Evolutionary conservation across 2,329 filamentous ascomycete genomes (phyloP), one percentile per base, ranked within the genome.

Genomic region (Fusarium albosuccineum): DNA sequence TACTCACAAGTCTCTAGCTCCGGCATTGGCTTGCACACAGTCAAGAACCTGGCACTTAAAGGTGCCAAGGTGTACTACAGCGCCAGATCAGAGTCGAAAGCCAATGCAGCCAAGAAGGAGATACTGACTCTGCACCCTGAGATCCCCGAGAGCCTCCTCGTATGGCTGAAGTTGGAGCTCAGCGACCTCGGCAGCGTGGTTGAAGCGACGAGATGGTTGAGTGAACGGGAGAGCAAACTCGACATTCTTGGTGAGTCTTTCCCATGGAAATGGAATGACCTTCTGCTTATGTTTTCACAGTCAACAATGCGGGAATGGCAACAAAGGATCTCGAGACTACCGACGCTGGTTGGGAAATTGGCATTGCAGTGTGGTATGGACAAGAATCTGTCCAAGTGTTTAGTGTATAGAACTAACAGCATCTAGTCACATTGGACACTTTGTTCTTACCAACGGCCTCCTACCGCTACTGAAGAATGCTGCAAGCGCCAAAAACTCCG

Each of bases 61-160:
- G 54, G 54, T 3, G 54, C 54, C 5, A 57, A 57, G 44, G 54
- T 57, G 7, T 57, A 57, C 22, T 10, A 39, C 26, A 22, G 17
- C 1, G 44, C 54, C 16, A 36, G 54, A 10, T 50, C 44, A 4
- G 36, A 57, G 30, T 9, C 33, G 13, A 37, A 37, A 5, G 46
- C 46, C 13, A 50, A 50, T 10, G 17, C 46, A 3, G 46, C 34
- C 22, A 50, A 14, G 6, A 10, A 50, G 33, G 33, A 27, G n/a
- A 16, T 50, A 10, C 11, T 14, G 13, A 11, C 33, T 9, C 16
- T 27, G 10, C 17, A 17, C 4, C 33, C 46, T 9, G 17, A 8
- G 33, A 50, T 50, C 9, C 17, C 46, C 2, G 33, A 50, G 3
- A 4, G 16, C 0, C 4, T 16, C 5, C 17, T 50, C 0, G 22